Evolutionary conservation across 768 basidiomycete species (phyloP).

Genomic region (Lactarius indigo): DNA sequence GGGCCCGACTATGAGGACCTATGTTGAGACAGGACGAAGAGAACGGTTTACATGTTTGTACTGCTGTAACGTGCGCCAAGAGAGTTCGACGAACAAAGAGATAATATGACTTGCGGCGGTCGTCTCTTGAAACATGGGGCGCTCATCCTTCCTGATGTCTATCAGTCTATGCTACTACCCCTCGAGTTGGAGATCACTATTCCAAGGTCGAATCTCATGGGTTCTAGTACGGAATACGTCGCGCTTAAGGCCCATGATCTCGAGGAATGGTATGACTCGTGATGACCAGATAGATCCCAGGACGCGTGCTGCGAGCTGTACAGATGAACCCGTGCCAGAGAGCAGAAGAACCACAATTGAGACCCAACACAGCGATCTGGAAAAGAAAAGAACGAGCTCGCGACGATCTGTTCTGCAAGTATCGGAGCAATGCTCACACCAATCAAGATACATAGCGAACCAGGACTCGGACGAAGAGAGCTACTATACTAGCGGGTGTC

Average conservation of each 20-base stretch:
- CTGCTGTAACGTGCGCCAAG: neutral
- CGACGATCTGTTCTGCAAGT: too few relatives aligned
- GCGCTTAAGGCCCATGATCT: neutral
- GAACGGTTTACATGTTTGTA: neutral
- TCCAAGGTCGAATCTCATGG: neutral
- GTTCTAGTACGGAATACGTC: neutral
- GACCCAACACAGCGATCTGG: too few relatives aligned
- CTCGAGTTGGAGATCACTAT: neutral
- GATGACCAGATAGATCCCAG: conserved; percentile 10
- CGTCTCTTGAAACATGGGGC: neutral
- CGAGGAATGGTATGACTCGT: neutral
- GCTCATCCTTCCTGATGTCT: neutral
- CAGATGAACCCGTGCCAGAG: too few relatives aligned
- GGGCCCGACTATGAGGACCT: conserved; percentile 78
- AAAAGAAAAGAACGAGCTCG: too few relatives aligned
- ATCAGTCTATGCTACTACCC: neutral
- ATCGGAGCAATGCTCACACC: too few relatives aligned
- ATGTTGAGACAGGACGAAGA: conserved; percentile 31
- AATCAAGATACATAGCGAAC: too few relatives aligned
- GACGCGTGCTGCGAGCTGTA: too few relatives aligned
- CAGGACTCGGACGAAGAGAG: too few relatives aligned
- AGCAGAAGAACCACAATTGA: too few relatives aligned
- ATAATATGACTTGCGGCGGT: neutral
- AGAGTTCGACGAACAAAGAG: neutral
- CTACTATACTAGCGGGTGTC: too few relatives aligned